Conservation (phyloP, 352 stramenopile genomes). For the Pythium coloratum region DNA sequence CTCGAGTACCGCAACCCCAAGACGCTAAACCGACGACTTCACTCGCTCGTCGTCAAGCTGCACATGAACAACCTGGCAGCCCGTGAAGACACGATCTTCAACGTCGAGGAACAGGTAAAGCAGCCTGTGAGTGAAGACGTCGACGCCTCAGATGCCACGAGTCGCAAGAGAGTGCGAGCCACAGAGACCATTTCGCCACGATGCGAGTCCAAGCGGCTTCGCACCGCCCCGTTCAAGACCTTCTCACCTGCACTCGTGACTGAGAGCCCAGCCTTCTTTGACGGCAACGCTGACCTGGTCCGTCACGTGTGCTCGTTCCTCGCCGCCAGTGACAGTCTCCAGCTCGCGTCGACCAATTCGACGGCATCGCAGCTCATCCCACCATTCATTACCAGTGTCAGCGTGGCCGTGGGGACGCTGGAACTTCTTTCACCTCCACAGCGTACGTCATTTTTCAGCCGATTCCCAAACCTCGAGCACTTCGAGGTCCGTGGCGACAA, state of each 20-base stretch:
- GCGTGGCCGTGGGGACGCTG: conserved; percentile 13
- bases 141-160: neutral
- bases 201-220: conserved; percentile 1
- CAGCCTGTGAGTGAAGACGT: neutral
- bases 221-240: neutral
- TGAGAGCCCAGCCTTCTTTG: conserved; percentile 25
- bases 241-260: neutral
- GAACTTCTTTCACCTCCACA: conserved; percentile 19
- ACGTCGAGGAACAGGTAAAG: conserved; percentile 6
- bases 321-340: conserved; percentile 9
- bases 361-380: conserved; percentile 20
- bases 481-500: conserved; percentile 26
- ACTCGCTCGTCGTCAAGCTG: conserved; percentile 41
- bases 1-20: conserved; percentile 37
- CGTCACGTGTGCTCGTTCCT: conserved; percentile 32
- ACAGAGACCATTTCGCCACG: neutral
- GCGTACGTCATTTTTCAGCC: conserved; percentile 27
- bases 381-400: conserved; percentile 23
- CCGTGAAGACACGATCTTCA: conserved; percentile 27
- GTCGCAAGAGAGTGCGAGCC: neutral
- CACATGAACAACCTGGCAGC: conserved; percentile 32
- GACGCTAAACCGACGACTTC: conserved; percentile 34
- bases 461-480: conserved; percentile 28
- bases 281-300: conserved; percentile 29
- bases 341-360: conserved; percentile 21